Evolutionary conservation across 495 filamentous ascomycete genomes (phyloP).

Genomic region (Aspergillus affinis): DNA sequence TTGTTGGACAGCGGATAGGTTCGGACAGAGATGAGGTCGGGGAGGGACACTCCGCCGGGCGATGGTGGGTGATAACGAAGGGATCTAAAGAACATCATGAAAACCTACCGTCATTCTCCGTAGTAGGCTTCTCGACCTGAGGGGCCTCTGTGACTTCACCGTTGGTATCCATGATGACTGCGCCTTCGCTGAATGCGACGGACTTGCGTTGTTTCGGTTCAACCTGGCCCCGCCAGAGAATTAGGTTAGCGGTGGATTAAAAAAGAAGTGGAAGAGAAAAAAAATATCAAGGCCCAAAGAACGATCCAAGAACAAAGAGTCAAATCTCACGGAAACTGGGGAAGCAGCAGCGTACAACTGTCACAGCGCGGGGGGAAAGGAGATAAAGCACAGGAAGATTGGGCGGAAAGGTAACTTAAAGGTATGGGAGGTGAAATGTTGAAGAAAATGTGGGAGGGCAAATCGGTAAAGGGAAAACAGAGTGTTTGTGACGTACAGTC

Average conservation of each 20-base stretch:
- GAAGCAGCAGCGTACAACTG: conserved; percentile 7
- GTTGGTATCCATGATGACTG: conserved; percentile 80
- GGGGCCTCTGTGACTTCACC: conserved; percentile 73
- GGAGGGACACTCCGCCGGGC: background rate
- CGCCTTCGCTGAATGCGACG: conserved; percentile 83
- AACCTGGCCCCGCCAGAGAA: conserved; percentile 23
- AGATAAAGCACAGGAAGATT: conserved; percentile 11
- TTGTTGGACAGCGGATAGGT: background rate
- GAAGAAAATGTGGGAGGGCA: conserved; percentile 47
- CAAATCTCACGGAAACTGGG: background rate
- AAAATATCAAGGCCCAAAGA: conserved; percentile 7
- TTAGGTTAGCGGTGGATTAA: conserved; percentile 18
- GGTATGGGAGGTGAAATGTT: conserved; percentile 23
- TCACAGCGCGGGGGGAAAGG: conserved; percentile 5
- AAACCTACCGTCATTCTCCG: conserved; percentile 60
- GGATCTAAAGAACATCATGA: background rate
- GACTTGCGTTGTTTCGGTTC: conserved; percentile 71
- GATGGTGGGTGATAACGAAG: background rate
- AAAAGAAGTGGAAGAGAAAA: conserved; percentile 1
- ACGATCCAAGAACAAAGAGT: background rate
- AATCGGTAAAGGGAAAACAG: conserved; percentile 42
- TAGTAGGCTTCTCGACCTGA: conserved; percentile 65
- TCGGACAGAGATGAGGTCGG: background rate
- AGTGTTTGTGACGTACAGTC: conserved; percentile 52
- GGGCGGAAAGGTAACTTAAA: conserved; percentile 19